Evolutionary conservation across 2,329 filamentous ascomycete species (phyloP), one percentile per base, ranked within the genome.

Genomic region (Alternaria sp.): DNA sequence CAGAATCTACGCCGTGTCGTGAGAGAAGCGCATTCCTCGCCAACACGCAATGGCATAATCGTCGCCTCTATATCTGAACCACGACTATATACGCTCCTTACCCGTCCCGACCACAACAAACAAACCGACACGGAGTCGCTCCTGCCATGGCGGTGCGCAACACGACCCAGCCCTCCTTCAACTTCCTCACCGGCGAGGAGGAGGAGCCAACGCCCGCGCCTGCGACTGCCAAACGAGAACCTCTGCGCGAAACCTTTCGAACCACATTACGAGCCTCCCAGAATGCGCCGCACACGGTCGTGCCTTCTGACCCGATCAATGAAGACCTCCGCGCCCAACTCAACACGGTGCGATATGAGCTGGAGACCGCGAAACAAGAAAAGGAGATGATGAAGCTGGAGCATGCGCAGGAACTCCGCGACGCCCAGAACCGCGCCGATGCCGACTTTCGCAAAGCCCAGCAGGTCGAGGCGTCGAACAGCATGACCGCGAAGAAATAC

Each of bases 241-340:
- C 80, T 19, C 67, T 81, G 57, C 79, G 82, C 61, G 81, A 84
- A 64, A 82, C 81, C 0, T 77, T 78, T 47, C 76, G 76, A 57
- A 70, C 70, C 19, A 79, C 76, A 15, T 69, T 84, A 58, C 80
- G 82, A 57, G 80, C 82, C 57, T 83, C 83, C 8, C 79, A 76
- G 46, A 77, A 74, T 69, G 79, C 69, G 60, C 72, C 73, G 66
- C 77, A 79, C 57, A 77, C 74, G 4, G 72, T 79, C 15, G 72
- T 78, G n/a, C 68, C 80, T 49, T 73, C 80, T 26, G 82, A 84
- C 59, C 74, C 78, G 67, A 76, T 78, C 70, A 90, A 88, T 63
- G 94, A 98, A 74, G 91, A 94, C 68, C 85, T 98, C 25, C 94
- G 95, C 75, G 93, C 95, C 2, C 93, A 97, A 80, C 85, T 98